A percentile compares a stretch with the other conserved stretches of the same genome.
phyloP scores from a whole-genome alignment of 2,329 filamentous ascomycete genomes.

The Epichloe coenophiala region DNA sequence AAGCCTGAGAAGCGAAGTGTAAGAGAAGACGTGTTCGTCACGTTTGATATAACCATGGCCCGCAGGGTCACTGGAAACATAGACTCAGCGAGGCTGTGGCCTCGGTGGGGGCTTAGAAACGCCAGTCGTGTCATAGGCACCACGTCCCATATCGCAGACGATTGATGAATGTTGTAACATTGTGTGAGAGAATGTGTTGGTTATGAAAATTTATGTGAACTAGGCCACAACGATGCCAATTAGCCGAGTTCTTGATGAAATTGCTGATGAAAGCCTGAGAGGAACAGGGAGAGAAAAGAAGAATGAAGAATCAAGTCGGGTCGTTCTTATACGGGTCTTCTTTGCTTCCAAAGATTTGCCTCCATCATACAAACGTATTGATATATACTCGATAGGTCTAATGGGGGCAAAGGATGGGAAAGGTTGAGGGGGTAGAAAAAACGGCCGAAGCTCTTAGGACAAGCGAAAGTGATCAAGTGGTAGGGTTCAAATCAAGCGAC shows the following conservation, averaged over 20 bases:
- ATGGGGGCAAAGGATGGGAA: neutral
- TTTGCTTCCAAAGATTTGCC: neutral
- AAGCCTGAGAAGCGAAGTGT: conserved; percentile 5
- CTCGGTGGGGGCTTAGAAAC: conserved; percentile 32
- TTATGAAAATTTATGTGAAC: neutral
- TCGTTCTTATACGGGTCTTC: neutral
- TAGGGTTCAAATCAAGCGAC: conserved; percentile 14
- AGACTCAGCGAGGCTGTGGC: conserved; percentile 25
- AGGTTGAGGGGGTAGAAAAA: neutral
- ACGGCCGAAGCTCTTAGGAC: conserved; percentile 4
- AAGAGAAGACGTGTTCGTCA: neutral
- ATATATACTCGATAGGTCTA: neutral
- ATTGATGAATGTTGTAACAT: conserved; percentile 23
- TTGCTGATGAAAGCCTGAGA: neutral
- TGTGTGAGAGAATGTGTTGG: conserved; percentile 10
- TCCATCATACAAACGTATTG: neutral
- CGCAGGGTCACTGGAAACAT: neutral
- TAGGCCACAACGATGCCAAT: neutral
- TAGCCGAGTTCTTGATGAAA: neutral
- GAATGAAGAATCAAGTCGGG: neutral
- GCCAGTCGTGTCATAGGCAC: conserved; percentile 38
- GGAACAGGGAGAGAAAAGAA: too few species aligned
- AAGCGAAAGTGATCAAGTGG: conserved; percentile 5
- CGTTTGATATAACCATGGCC: neutral
- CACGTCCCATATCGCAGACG: conserved; percentile 33